Evolutionary conservation across 495 filamentous ascomycete genomes (phyloP), one percentile per base, ranked within the genome.

Genomic region (Xylaria castorea): DNA sequence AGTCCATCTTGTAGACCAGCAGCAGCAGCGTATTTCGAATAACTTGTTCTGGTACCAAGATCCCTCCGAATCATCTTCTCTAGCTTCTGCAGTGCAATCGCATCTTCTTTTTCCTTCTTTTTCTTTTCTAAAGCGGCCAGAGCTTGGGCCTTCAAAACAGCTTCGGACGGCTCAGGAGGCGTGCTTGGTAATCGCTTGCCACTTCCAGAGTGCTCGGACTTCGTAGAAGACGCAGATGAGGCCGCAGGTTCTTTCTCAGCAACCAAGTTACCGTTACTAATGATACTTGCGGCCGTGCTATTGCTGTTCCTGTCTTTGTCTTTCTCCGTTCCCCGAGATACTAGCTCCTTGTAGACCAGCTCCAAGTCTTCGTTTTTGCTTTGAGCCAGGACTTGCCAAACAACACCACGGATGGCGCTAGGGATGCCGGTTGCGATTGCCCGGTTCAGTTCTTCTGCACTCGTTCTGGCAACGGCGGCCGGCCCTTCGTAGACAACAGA

Each of bases 381-480:
- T 77, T 97, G 93, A 5, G 97, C 94, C 75, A 99, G 81, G 16
- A 97, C 94, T 81, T 99, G 96, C 96, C 96, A 99, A 34, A 99
- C 94, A 14, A 98, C 97, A 27, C 96, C 96, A 60, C 96, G 89
- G 68, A 99, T 97, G 22, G 94, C 96, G 75, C 91, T 93, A 3
- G 96, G 96, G 69, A 99, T 98, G 51, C 96, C 96, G 62, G 92
- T 91, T 48, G 96, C 93, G 71, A 98, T 97, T 12, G 96, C 94
- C 70, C 88, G 88, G 77, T 94, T 97, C 67, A 99, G 82, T 76
- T 97, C 95, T 68, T 95, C 92, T 4, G 94, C 87, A 75, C 92
- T 97, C 38, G 93, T 92, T 50, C 93, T 87, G 36, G 92, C 92
- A 71, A 98, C 90, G 11, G 93, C 95, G 42, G 92, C 90, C 14